phyloP scores from a whole-genome alignment of 2,329 filamentous ascomycete genomes.

The Ophiostoma ips region DNA sequence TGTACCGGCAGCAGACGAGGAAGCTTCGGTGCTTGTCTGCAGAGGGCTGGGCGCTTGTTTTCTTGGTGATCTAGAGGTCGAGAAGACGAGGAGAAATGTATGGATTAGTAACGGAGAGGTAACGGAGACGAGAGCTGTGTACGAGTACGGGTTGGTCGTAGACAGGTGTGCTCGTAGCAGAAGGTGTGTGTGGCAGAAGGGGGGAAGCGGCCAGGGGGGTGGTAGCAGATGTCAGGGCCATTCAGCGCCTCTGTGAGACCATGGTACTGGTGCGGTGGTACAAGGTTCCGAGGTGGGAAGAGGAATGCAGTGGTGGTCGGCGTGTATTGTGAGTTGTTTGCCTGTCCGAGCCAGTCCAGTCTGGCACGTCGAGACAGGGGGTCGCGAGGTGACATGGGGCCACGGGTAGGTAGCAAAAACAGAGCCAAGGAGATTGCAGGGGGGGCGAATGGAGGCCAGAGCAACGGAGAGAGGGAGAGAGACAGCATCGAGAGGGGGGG shows the following conservation, averaged over 20 bases:
- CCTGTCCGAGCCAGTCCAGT: too few species aligned
- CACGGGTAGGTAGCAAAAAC: too few species aligned
- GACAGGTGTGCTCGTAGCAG: too few species aligned
- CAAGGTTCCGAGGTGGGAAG: neutral
- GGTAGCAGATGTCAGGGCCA: conserved; percentile 4
- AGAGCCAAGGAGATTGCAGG: too few species aligned
- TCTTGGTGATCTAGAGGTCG: conserved; percentile 30
- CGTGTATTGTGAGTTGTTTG: neutral
- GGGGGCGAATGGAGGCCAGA: neutral
- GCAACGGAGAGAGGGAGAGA: neutral
- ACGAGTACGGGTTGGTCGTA: too few species aligned
- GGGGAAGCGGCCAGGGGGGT: neutral
- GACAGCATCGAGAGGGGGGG: neutral
- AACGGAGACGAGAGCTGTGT: conserved; percentile 5
- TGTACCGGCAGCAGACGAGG: conserved; percentile 29
- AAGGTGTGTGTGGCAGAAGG: neutral
- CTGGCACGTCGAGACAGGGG: neutral
- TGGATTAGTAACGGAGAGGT: conserved; percentile 7
- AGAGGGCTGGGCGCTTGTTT: conserved; percentile 37
- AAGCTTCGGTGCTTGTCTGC: conserved; percentile 28
- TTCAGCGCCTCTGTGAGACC: conserved; percentile 4
- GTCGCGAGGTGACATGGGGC: neutral
- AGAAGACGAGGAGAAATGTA: neutral
- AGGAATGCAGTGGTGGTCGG: neutral
- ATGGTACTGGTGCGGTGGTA: conserved; percentile 1